Evolutionary conservation across 352 stramenopile genomes (phyloP).

Genomic region (Phytopythium chamaehyphon): DNA sequence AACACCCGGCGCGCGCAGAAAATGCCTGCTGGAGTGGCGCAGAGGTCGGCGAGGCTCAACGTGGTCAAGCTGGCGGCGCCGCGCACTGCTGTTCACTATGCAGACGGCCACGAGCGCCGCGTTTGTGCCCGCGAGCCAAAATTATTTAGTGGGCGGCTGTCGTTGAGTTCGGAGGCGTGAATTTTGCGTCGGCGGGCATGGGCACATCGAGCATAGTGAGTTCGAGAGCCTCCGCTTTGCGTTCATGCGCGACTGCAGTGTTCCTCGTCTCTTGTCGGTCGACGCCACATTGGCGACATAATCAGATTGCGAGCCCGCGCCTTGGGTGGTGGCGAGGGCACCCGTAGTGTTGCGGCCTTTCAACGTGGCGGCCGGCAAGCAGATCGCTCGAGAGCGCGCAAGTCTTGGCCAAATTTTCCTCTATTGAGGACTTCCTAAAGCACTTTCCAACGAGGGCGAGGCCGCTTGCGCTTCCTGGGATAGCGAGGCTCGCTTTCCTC

Average conservation of each 20-base stretch:
- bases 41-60: neutral
- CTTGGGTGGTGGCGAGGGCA: too few relatives aligned
- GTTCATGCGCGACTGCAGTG: too few relatives aligned
- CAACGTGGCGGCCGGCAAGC: too few relatives aligned
- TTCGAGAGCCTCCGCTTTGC: too few relatives aligned
- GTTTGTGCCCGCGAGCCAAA: conserved; percentile 2
- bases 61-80: neutral
- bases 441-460: neutral
- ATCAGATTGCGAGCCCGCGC: too few relatives aligned
- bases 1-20: neutral
- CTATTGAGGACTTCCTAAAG: neutral
- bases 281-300: too few relatives aligned
- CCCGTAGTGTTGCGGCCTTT: too few relatives aligned
- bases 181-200: neutral
- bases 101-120: neutral
- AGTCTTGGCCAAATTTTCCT: neutral
- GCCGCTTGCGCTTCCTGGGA: too few relatives aligned
- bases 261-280: too few relatives aligned
- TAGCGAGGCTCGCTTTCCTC: neutral
- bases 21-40: neutral
- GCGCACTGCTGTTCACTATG: neutral
- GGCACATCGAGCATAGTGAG: too few relatives aligned
- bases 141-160: conserved; percentile 5
- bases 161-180: neutral
- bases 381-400: too few relatives aligned